Evolutionary conservation across 352 stramenopile species (phyloP), one percentile per base, ranked within the genome.

Genomic region (Globisporangium canariense): DNA sequence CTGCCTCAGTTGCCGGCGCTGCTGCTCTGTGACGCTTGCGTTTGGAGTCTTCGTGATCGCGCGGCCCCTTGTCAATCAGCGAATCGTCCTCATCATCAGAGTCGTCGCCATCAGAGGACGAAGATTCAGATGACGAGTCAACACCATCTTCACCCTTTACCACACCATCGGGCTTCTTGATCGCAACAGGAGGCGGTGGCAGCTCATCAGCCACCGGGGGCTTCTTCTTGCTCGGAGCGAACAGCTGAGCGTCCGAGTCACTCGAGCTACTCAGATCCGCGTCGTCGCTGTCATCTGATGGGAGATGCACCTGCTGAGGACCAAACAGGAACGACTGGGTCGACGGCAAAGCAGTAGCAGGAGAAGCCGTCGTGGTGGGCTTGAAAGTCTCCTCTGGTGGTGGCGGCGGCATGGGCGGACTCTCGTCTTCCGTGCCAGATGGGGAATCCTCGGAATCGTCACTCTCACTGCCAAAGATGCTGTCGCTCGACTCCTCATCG

Each of bases 401-500:
- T 45, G 79, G 76, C 4, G 78, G 79, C 4, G 79, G 79, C 56
- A 76, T 38, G 3, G 69, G 78, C 20, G 78, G 76, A 45, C 71
- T 63, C 34, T 74, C 67, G 7, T 73, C 75, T n/a, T 87, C 78
- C 9, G 55, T 70, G 20, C 79, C 78, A 0, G 70, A 78, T 18
- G 73, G 81, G 4, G 68, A 86, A 34, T 68, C 71, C 5, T 74
- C 76, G 8, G 78, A 91, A 7, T 46, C 40, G 5, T 93, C 84
- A 56, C 78, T 83, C 58, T 86, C 77, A 47, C 86, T 94, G 46
- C 83, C 87, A 66, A 93, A 90, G 32, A 96, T 93, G 62, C 83
- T 93, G 72, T 96, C 87, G 49, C 85, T 94, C 2, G 87, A 96
- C 65, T 95, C 87, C 11, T 90, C 82, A 64, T 93, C 84, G 22